Evolutionary conservation across 73 alveolate species (phyloP), one percentile per base, ranked within the genome.

Genomic region (Paraurostyla sp.): DNA sequence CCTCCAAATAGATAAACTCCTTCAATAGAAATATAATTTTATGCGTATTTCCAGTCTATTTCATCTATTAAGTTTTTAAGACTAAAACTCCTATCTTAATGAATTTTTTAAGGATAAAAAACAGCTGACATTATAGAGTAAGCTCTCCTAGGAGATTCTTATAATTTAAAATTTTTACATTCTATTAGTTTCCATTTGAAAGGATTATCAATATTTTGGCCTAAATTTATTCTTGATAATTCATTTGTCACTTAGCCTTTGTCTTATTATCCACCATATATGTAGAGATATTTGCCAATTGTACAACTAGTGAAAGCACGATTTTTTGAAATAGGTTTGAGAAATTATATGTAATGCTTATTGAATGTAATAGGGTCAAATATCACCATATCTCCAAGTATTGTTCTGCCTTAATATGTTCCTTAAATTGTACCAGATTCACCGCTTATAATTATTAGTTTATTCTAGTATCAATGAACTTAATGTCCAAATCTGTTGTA

Each of bases 1-100:
- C 86, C 86, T 4, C 86, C 86, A 49, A 73, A 73, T 2, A 73
- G 7, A 48, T 73, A 73, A 1, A 73, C 23, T 2, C 86, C 86
- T 36, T 73, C 86, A 29, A 32, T 13, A 20, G 25, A 23, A 73
- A 73, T 73, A 27, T 33, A 73, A 33, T 27, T 40, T 3, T 11
- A 20, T 18, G 68, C 50, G 25, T 16, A 40, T 20, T 25, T 29
- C 86, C 86, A 73, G 46, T 73, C 51, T 16, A 73, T 18, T 48
- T 73, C 86, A 16, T 40, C 49, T 6, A 4, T 7, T 23, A 25
- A 15, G 0, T 22, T 9, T 4, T 43, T 49, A 11, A 43, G 50
- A 7, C 42, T 33, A 43, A 73, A 73, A 7, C 38, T 46, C 29
- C n/a, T 0, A 56, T 29, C 1, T 13, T 4, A 16, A 16, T 20